A percentile compares a stretch with the other conserved stretches of the same genome.
Evolutionary conservation across 257 asterid genomes (phyloP).

Genomic region (Ehretia macrophylla): DNA sequence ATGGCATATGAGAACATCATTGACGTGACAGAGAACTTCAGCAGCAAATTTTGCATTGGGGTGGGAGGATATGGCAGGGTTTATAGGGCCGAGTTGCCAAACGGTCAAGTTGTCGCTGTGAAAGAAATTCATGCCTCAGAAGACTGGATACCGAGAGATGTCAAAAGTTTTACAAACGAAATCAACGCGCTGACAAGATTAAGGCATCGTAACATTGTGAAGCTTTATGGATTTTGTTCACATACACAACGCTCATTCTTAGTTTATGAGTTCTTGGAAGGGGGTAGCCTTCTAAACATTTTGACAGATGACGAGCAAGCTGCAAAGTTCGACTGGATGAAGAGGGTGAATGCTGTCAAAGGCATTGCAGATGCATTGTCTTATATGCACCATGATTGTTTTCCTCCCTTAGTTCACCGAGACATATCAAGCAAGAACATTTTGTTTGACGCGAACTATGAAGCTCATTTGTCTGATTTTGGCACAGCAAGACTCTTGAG

Average conservation of each 20-base stretch:
- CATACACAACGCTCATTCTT: conserved; percentile 21
- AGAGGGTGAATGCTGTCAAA: conserved; percentile 24
- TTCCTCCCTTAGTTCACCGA: conserved; percentile 37
- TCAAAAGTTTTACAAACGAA: conserved; percentile 23
- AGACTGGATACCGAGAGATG: not conserved
- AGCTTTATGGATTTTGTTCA: conserved; percentile 33
- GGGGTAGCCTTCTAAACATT: conserved; percentile 22
- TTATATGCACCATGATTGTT: conserved; percentile 38
- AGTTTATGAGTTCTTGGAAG: conserved; percentile 32
- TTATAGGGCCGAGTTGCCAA: conserved; percentile 20
- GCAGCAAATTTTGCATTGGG: conserved; percentile 22
- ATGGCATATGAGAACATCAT: conserved; percentile 22
- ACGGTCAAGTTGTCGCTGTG: conserved; percentile 29
- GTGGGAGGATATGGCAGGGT: conserved; percentile 37
- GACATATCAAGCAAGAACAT: conserved; percentile 39
- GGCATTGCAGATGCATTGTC: conserved; percentile 32
- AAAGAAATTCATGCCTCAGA: conserved; percentile 25
- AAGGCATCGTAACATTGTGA: conserved; percentile 36
- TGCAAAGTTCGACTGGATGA: conserved; percentile 14
- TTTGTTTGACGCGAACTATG: conserved; percentile 17
- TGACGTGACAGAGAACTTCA: conserved; percentile 25
- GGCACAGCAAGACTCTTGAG: conserved; percentile 23
- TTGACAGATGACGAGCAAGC: conserved; percentile 23
- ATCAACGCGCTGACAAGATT: conserved; percentile 22
- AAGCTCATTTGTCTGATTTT: conserved; percentile 22